Base-by-base conservation (phyloP, 2,329 filamentous ascomycete species). In the Parastagonospora avenae region DNA sequence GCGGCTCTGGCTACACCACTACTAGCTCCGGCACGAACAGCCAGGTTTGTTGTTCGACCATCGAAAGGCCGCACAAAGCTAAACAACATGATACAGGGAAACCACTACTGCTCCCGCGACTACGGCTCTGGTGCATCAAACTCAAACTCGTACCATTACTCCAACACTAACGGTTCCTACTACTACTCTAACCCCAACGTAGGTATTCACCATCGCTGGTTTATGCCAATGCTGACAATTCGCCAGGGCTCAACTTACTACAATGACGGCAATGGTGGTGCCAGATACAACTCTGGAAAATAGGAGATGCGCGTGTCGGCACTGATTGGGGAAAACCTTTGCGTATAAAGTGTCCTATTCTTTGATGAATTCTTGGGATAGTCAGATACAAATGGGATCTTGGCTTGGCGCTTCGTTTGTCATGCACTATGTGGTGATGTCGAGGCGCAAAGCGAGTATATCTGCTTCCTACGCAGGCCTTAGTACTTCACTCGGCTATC, bases 1-100 rank as follows among this genome's bases (percentile, higher is more conserved):
- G 55, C 50, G 19, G 32, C 14, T 50, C 53, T 60, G 61, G 57
- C 50, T 79, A 79, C 64, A 71, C 70, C 24, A 39, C 51, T 42
- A 74, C 56, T 41, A 75, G 75, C 69, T 68, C 61, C 19, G 73
- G 78, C 54, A 77, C 73, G 48, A 76, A 75, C 57, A 71, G 68
- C 52, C 66, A 70, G 57, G 67, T 69, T 58, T 10, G 29, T 36
- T 15, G 4, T 0, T 11, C 12, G 12, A 10, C 31, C 15, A 10
- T 7, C 2, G 6, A 15, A 11, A 3, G 15, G 16, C 27, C 4
- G 4, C 28, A 15, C 24, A 51, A 51, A 12, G 19, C 15, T 39
- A 8, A 39, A 8, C 4, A 39, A 14, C 16, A 1, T 44, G n/a
- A 7, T 4, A 24, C 29, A 74, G 71, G 73, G 74, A 51, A 76